These are phyloP conservation scores for Candida succiphila DNA, from an alignment of 805 yeast species.

Conservation along the genomic window DNA sequence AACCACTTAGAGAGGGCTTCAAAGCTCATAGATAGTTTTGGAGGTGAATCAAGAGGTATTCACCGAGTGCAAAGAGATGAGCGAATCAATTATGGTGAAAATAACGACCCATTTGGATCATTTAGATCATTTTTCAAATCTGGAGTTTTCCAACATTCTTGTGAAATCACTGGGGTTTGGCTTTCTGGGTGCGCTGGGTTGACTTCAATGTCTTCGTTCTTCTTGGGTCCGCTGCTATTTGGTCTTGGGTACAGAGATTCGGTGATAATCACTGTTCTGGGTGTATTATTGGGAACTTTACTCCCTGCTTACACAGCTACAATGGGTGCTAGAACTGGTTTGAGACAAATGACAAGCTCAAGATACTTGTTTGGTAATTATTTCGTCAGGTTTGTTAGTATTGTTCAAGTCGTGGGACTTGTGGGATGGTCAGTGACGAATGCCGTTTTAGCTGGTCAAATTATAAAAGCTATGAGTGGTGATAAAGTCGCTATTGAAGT, in stretches of 20 bases:
- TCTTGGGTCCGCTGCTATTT: constrained; percentile 64
- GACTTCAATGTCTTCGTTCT: constrained; percentile 81
- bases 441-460: constrained; percentile 82
- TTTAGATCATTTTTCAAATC: too few species aligned
- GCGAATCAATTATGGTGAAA: too few species aligned
- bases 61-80: constrained; percentile 65
- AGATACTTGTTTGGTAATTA: constrained; percentile 80
- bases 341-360: constrained; percentile 81
- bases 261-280: constrained; percentile 50
- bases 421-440: constrained; percentile 95
- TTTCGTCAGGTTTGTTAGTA: constrained; percentile 66
- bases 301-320: constrained; percentile 77
- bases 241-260: constrained; percentile 61
- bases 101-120: too few species aligned
- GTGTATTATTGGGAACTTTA: constrained; percentile 58
- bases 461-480: constrained; percentile 54
- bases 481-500: constrained; percentile 59
- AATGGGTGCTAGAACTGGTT: constrained; percentile 87
- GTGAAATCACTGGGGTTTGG: constrained; percentile 67
- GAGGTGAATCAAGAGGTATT: constrained; percentile 73
- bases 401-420: constrained; percentile 65
- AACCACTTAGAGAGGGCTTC: constrained; percentile 13
- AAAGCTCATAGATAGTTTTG: constrained; percentile 36
- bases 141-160: constrained; percentile 6
- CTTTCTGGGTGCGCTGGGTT: constrained; percentile 78